Percentiles rank a stretch among this genome's conserved stretches.
These are phyloP conservation scores for Lactifluus subvellereus DNA, from an alignment of 768 basidiomycete genomes.

Conservation along the genomic window DNA sequence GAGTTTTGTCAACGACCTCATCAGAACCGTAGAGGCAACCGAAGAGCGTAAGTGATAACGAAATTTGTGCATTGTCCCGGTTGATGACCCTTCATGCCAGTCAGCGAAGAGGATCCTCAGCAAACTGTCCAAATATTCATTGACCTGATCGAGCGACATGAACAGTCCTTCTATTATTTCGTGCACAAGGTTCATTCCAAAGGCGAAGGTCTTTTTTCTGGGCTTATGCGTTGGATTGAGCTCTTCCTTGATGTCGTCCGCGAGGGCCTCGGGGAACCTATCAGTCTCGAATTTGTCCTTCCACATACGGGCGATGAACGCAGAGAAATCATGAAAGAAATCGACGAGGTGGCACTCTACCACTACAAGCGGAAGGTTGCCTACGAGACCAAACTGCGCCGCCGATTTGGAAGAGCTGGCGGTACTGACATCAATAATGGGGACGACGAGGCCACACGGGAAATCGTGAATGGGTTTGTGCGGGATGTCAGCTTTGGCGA, in stretches of 20 bases:
- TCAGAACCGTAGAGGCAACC: constrained; percentile 85
- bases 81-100: constrained; percentile 35
- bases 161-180: constrained; percentile 92
- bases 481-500: constrained; percentile 79
- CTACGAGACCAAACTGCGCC: constrained; percentile 87
- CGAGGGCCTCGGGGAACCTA: constrained; percentile 67
- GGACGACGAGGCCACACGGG: constrained; percentile 80
- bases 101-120: constrained; percentile 76
- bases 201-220: constrained; percentile 89
- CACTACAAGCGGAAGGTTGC: constrained; percentile 93
- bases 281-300: constrained; percentile 85
- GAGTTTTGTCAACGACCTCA: constrained; percentile 91
- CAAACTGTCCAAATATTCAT: constrained; percentile 90
- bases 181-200: constrained; percentile 99
- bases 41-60: constrained; percentile 67
- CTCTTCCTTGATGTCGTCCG: constrained; percentile 86
- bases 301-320: constrained; percentile 79
- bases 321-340: constrained; percentile 69
- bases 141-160: constrained; percentile 87
- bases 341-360: constrained; percentile 85
- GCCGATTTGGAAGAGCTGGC: constrained; percentile 62
- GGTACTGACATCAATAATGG: constrained; percentile 54
- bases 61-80: background rate
- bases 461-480: constrained; percentile 74
- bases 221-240: constrained; percentile 96